Evolutionary conservation across 148 eudicot species (phyloP).

Genomic region (Selenicereus undatus): DNA sequence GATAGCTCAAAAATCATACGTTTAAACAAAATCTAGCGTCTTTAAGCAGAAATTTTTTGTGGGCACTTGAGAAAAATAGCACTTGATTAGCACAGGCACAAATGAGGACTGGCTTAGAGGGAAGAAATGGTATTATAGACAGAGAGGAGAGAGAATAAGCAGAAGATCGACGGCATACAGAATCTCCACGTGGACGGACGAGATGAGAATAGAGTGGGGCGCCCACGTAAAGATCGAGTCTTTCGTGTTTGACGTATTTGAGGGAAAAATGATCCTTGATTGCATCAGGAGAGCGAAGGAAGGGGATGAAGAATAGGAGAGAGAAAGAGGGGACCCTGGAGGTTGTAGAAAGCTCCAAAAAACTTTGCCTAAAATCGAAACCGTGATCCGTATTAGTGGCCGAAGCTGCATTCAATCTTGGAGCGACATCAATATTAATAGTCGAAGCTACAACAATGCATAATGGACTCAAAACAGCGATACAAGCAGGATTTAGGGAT

Average conservation of each 20-base stretch:
- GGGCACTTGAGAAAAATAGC: background rate
- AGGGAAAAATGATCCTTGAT: slow-evolving; percentile 5
- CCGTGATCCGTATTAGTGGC: too few relatives aligned
- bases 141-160: background rate
- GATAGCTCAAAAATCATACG: slow-evolving; percentile 17
- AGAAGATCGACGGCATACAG: background rate
- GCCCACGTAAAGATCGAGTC: slow-evolving; percentile 10
- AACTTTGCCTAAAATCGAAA: slow-evolving; percentile 15
- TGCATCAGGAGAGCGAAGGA: background rate
- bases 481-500: too few relatives aligned
- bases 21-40: background rate
- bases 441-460: too few relatives aligned
- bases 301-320: background rate
- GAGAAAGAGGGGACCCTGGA: background rate
- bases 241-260: slow-evolving; percentile 1
- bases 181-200: slow-evolving; percentile 25
- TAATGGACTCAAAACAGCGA: too few relatives aligned
- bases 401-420: too few relatives aligned
- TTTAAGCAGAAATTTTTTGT: background rate
- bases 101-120: slow-evolving; percentile 13
- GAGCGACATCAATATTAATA: too few relatives aligned
- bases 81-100: slow-evolving; percentile 25
- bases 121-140: slow-evolving; percentile 23
- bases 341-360: slow-evolving; percentile 3
- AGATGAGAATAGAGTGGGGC: slow-evolving; percentile 15